Evolutionary conservation across 1,284 basidiomycete species (phyloP), one percentile per base, ranked within the genome.

Genomic region (Cutaneotrichosporon sp.): DNA sequence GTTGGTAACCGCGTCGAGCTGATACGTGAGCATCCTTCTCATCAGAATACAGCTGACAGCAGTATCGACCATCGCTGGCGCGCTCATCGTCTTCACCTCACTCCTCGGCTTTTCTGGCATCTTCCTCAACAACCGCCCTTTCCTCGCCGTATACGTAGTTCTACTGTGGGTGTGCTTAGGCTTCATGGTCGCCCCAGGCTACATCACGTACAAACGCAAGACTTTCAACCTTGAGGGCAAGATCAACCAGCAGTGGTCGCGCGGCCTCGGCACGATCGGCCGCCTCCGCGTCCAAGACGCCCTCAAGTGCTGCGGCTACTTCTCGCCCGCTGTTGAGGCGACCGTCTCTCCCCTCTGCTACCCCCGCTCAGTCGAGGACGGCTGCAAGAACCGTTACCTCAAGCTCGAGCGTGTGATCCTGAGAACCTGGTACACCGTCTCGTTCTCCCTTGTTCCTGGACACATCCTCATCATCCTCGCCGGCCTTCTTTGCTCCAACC

Each of bases 221-320:
- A 82, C 84, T 1, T 88, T 89, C 82, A 89, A 89, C 73, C 83
- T 90, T 56, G 87, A 89, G 73, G 88, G 87, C 56, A 89, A 89
- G 76, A 78, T 89, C 72, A 89, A 89, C 75, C 78, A 82, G 18
- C 85, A 89, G 74, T 90, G 88, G 88, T 86, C 85, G 46, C 81
- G 85, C 40, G 71, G 78, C 26, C 81, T 89, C 18, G 86, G 85
- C 11, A 74, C 83, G 1, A 69, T 73, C 1, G 87, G 85, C 5
- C 82, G 88, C 46, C 81, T 88, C 32, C 80, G 84, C 30, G 83
- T 90, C 56, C 88, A 90, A 75, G 85, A 88, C 73, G 82, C 84
- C 64, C 83, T 90, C 9, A 69, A 73, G 8, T 90, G 88, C 81
- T 90, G 88, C 67, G 88, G 88, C 13, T 90, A 86, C 80, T 87